A percentile compares a stretch with the other conserved stretches of the same genome.
Conservation (phyloP, 148 eudicot genomes). For the Agrostemma githago region DNA sequence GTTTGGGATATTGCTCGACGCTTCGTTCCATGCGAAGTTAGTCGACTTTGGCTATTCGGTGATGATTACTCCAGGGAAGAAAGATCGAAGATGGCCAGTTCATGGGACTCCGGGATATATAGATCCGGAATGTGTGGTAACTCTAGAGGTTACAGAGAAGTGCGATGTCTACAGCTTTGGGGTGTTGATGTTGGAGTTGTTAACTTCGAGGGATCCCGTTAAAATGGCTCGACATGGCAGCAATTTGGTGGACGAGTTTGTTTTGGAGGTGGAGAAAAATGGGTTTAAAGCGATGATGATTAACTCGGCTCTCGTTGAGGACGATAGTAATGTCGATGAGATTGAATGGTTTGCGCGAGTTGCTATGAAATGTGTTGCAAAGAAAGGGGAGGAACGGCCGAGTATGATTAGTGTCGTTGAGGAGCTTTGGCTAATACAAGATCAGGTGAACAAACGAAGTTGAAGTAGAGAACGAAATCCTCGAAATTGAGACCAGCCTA, state of each 20-base stretch:
- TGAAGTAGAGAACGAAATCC: no score
- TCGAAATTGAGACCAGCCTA: no score
- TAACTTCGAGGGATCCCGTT: slow-evolving; percentile 3
- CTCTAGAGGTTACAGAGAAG: slow-evolving; percentile 27
- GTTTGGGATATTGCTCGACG: slow-evolving; percentile 20
- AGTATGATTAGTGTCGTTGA: slow-evolving; percentile 6
- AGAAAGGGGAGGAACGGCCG: slow-evolving; percentile 25
- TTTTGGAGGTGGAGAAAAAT: slow-evolving; percentile 5
- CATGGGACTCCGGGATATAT: slow-evolving; percentile 35
- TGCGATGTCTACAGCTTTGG: slow-evolving; percentile 31
- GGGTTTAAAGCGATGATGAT: slow-evolving; percentile 12
- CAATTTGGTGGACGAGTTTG: slow-evolving; percentile 14
- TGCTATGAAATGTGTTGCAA: slow-evolving; percentile 28
- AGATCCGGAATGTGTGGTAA: slow-evolving; percentile 30
- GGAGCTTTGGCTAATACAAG: slow-evolving; percentile 5
- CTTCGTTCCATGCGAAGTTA: slow-evolving; percentile 14
- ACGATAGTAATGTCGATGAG: slow-evolving; percentile 10
- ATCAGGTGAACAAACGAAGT: background rate
- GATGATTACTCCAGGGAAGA: slow-evolving; percentile 27
- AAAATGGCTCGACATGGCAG: background rate
- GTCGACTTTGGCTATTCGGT: slow-evolving; percentile 24
- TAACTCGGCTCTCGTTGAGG: slow-evolving; percentile 6
- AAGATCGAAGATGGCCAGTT: slow-evolving; percentile 18
- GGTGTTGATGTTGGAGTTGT: slow-evolving; percentile 25
- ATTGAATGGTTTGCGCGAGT: slow-evolving; percentile 14